Evolutionary conservation across 371 early-diverging fungal genomes (phyloP).

Genomic region (Mucor plumbeus): DNA sequence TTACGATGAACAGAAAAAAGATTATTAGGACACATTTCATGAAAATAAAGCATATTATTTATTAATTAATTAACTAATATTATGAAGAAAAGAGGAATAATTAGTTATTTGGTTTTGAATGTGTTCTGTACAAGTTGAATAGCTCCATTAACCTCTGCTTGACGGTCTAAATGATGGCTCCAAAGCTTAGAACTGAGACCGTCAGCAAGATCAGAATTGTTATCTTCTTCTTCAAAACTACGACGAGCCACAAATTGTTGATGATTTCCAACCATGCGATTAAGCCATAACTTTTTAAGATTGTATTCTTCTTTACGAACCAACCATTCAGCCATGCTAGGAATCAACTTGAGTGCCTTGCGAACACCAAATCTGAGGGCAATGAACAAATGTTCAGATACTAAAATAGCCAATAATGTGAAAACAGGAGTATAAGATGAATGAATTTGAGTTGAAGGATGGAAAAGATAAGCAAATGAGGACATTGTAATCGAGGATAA

Average conservation of each 20-base stretch:
- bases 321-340: constrained; percentile 42
- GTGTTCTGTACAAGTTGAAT: constrained; percentile 25
- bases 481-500: constrained; percentile 79
- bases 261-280: constrained; percentile 30
- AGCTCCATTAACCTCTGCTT: constrained; percentile 8
- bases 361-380: constrained; percentile 36
- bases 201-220: constrained; percentile 20
- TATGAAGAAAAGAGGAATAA: neutral
- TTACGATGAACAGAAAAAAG: constrained; percentile 90
- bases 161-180: constrained; percentile 22
- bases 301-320: constrained; percentile 47
- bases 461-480: constrained; percentile 75
- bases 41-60: neutral
- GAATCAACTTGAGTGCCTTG: constrained; percentile 33
- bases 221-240: neutral
- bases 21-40: neutral
- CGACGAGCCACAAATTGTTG: constrained; percentile 18
- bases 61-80: neutral
- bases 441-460: constrained; percentile 51
- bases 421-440: constrained; percentile 50
- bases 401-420: constrained; percentile 44
- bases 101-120: constrained; percentile 27
- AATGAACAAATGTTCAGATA: constrained; percentile 54
- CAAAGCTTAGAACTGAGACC: constrained; percentile 21
- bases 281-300: constrained; percentile 48